Conservation (phyloP, 2,329 filamentous ascomycete species). For the Sarocladium oryzae region DNA sequence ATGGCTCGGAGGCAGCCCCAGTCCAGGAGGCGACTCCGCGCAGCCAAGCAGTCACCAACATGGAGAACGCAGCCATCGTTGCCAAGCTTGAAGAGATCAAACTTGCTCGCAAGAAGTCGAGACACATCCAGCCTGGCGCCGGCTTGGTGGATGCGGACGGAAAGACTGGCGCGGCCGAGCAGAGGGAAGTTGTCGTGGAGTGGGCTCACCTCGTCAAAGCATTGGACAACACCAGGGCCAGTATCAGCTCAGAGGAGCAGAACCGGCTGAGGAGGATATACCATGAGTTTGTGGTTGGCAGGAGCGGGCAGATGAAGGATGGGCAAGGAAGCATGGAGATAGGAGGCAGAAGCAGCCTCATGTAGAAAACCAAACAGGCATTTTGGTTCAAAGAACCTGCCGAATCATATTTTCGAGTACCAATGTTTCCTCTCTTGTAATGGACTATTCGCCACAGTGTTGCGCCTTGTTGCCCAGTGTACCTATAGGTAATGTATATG, state of each 20-base stretch:
- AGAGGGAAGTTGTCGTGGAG: slow-evolving; percentile 68
- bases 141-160: slow-evolving; percentile 11
- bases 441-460: no score
- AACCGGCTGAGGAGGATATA: slow-evolving; percentile 75
- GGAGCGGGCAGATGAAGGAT: slow-evolving; percentile 92
- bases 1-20: slow-evolving; percentile 52
- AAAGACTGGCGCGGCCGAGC: slow-evolving; percentile 28
- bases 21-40: slow-evolving; percentile 36
- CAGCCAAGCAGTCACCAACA: slow-evolving; percentile 50
- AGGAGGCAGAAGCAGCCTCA: slow-evolving; percentile 86
- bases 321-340: slow-evolving; percentile 89
- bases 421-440: not conserved
- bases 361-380: slow-evolving; percentile 46
- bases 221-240: slow-evolving; percentile 69
- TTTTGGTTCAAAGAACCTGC: no score
- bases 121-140: slow-evolving; percentile 24
- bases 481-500: no score
- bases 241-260: slow-evolving; percentile 74
- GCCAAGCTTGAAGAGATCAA: slow-evolving; percentile 80
- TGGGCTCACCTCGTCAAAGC: slow-evolving; percentile 80
- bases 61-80: slow-evolving; percentile 71
- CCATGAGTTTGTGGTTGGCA: slow-evolving; percentile 81
- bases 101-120: slow-evolving; percentile 49
- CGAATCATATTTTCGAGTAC: no score
- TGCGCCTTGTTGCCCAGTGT: no score